A percentile compares a stretch with the other conserved stretches of the same genome.
phyloP scores from a whole-genome alignment of 2,329 filamentous ascomycete genomes.

The Grosmannia penicillata region DNA sequence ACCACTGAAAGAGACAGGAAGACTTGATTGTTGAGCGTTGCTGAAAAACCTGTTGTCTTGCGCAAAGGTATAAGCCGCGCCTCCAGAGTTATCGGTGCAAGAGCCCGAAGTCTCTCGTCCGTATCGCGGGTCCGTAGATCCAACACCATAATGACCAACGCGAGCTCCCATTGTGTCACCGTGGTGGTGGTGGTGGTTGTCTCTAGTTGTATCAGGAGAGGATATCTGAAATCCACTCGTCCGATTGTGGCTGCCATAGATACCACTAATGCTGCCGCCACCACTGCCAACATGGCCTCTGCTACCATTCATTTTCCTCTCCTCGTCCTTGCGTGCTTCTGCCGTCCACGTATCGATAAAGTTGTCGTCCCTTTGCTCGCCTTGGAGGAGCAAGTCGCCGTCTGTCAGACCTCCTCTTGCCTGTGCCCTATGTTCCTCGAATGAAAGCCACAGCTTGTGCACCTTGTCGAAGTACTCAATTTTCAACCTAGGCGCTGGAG shows the following conservation, averaged over 20 bases:
- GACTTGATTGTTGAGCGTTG: no score
- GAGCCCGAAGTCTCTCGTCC: no score
- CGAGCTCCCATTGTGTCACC: no score
- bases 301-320: not conserved
- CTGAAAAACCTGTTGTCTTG: no score
- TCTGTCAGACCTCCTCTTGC: conserved; percentile 1
- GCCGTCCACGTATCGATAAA: not conserved
- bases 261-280: not conserved
- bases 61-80: no score
- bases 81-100: no score
- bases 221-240: no score
- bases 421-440: conserved; percentile 6
- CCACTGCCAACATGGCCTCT: not conserved
- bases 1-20: no score
- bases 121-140: no score
- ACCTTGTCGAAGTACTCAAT: conserved; percentile 2
- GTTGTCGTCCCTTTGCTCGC: not conserved
- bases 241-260: not conserved
- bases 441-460: not conserved
- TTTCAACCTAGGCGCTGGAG: not conserved
- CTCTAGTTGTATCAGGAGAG: no score
- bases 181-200: no score
- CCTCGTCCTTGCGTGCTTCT: not conserved
- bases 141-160: no score
- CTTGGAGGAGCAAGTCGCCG: not conserved